Evolutionary conservation across 2,329 filamentous ascomycete genomes (phyloP), one percentile per base, ranked within the genome.

Genomic region (Celoporthe dispersa): DNA sequence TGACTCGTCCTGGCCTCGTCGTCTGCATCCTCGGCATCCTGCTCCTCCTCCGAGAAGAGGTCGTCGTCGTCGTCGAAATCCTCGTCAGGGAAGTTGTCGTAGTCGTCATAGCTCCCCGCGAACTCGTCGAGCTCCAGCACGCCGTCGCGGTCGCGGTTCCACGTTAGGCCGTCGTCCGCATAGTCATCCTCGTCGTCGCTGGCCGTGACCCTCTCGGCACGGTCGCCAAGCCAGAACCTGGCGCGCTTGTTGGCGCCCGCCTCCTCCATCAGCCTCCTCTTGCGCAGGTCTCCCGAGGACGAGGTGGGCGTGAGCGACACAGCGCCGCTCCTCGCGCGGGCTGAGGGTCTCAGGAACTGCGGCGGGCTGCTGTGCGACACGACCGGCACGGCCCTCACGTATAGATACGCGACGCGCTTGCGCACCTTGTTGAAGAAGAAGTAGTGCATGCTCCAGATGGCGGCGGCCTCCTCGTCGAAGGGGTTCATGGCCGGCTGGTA

Each of bases 361-460:
- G 80, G 81, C 61, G 86, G 91, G 72, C 86, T 90, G 78, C 85
- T 89, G 3, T 85, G 85, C 73, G 84, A 92, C 77, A 92, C 90
- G 75, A 91, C 91, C 70, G 89, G 95, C 61, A 98, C 89, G n/a
- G 93, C 94, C 72, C 95, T 91, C 61, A 98, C 88, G 77, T 98
- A 97, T 61, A 99, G 84, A 79, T 99, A 99, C 71, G 94, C 94
- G 25, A 99, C 95, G 57, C 96, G 90, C 84, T 98, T 98, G 77
- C 91, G 87, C 35, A 90, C 85, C 77, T 95, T 95, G 84, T 97
- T 98, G 87, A 98, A 98, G 80, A 98, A 97, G 84, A 99, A 97
- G 81, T 97, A 98, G 80, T 98, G 94, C 73, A 94, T 86, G 64
- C 93, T 94, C 95, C 95, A 99, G 73, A 99, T 94, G 12, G 94